A percentile compares a stretch with the other conserved stretches of the same genome.
phyloP scores from a whole-genome alignment of 2,329 filamentous ascomycete genomes.

The Bipolaris bicolor region DNA sequence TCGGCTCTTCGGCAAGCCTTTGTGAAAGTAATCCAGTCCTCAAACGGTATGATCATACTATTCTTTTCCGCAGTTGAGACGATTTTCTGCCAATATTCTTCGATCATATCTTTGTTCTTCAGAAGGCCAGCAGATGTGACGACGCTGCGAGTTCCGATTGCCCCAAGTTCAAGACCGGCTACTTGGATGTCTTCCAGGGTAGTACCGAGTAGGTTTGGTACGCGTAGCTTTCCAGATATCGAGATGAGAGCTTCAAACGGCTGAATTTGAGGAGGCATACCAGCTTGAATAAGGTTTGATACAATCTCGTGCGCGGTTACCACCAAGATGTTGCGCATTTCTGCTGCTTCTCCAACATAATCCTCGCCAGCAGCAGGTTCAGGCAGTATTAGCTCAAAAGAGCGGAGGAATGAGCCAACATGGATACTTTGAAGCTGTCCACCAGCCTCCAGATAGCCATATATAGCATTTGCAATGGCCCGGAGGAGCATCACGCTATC shows the following conservation, averaged over 20 bases:
- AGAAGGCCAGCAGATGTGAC: slow-evolving; percentile 41
- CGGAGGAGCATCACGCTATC: slow-evolving; percentile 39
- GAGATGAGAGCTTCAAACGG: slow-evolving; percentile 39
- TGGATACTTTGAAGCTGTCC: slow-evolving; percentile 45
- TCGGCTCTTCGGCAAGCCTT: slow-evolving; percentile 39
- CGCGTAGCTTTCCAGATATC: slow-evolving; percentile 36
- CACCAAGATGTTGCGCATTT: slow-evolving; percentile 32
- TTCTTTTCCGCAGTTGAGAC: slow-evolving; percentile 30
- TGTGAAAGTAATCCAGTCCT: slow-evolving; percentile 45
- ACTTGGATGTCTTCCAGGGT: slow-evolving; percentile 35
- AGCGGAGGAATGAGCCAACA: slow-evolving; percentile 47
- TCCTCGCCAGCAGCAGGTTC: slow-evolving; percentile 22
- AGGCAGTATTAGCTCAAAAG: slow-evolving; percentile 40
- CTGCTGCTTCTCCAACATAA: slow-evolving; percentile 25
- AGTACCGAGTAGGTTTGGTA: slow-evolving; percentile 32
- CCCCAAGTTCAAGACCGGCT: slow-evolving; percentile 25
- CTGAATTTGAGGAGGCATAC: slow-evolving; percentile 27
- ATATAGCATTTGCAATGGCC: slow-evolving; percentile 51
- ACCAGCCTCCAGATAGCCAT: slow-evolving; percentile 51
- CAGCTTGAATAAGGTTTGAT: slow-evolving; percentile 36
- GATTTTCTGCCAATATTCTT: slow-evolving; percentile 40
- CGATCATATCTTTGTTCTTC: slow-evolving; percentile 30
- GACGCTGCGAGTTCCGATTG: slow-evolving; percentile 30
- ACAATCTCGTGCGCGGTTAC: slow-evolving; percentile 33
- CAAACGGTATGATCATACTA: slow-evolving; percentile 26